phyloP scores from a whole-genome alignment of 352 stramenopile genomes.

The Globisporangium megalacanthum region DNA sequence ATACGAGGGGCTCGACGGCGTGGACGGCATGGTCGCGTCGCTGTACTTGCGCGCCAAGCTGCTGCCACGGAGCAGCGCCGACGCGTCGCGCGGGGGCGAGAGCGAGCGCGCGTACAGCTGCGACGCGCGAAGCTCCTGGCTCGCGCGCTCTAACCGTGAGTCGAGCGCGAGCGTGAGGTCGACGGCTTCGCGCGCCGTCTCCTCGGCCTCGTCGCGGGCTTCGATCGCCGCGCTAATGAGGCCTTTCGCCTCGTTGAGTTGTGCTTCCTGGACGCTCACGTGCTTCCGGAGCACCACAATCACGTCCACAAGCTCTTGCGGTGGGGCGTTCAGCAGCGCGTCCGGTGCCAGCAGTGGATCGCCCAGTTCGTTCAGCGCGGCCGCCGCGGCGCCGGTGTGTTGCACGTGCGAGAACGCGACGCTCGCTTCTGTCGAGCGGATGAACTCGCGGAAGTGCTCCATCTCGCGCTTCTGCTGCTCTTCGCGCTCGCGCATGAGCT shows the following conservation, averaged over 20 bases:
- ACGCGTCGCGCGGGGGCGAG: conserved; percentile 4
- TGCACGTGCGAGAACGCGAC: conserved; percentile 16
- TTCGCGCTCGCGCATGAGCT: conserved; percentile 62
- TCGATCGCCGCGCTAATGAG: conserved; percentile 74
- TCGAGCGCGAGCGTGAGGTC: conserved; percentile 69
- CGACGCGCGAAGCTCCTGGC: conserved; percentile 33
- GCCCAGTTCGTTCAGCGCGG: conserved; percentile 31
- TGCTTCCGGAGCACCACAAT: conserved; percentile 67
- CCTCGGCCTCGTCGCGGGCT: conserved; percentile 69
- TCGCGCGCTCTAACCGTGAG: conserved; percentile 58
- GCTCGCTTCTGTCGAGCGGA: conserved; percentile 55
- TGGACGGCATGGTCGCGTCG: conserved; percentile 3
- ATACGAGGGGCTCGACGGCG: conserved; percentile 9
- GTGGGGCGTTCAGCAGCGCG: conserved; percentile 37
- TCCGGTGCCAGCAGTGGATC: conserved; percentile 48
- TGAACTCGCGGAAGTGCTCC: conserved; percentile 86
- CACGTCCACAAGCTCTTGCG: conserved; percentile 61
- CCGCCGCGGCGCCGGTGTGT: conserved; percentile 15
- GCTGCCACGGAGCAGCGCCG: not conserved
- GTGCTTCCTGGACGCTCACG: conserved; percentile 60
- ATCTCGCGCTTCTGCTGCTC: conserved; percentile 78
- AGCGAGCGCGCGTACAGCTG: conserved; percentile 6
- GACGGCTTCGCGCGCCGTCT: conserved; percentile 64
- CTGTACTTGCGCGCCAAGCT: not conserved
- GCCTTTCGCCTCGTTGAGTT: conserved; percentile 67